phyloP scores from a whole-genome alignment of 352 stramenopile genomes.

The Plasmopara halstedii region DNA sequence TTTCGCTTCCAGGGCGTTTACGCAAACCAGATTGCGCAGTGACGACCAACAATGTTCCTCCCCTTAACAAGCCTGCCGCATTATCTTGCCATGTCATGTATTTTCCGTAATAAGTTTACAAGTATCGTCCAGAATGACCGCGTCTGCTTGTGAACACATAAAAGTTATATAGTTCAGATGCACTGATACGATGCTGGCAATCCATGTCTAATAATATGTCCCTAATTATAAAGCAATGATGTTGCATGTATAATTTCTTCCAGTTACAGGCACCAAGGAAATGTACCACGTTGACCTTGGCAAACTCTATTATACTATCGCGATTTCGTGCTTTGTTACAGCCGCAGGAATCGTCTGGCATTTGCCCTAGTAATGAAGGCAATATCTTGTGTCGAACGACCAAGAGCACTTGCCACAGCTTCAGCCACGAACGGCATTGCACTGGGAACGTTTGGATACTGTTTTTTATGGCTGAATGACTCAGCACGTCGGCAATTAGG shows the following conservation, averaged over 20 bases:
- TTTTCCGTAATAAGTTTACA: no score
- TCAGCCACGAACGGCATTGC: constrained; percentile 52
- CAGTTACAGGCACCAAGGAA: no score
- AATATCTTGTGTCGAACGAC: constrained; percentile 40
- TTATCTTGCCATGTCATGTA: not conserved
- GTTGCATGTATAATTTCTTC: no score
- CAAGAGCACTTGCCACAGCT: constrained; percentile 42
- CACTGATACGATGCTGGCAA: no score
- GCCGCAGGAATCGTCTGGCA: constrained; percentile 56
- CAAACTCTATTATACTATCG: no score
- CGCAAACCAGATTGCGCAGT: constrained; percentile 21
- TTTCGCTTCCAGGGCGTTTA: constrained; percentile 23
- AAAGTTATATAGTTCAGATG: no score
- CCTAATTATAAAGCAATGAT: not conserved
- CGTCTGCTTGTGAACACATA: not conserved
- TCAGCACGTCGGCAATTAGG: constrained; percentile 48
- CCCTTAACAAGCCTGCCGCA: not conserved
- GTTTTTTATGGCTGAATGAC: constrained; percentile 34
- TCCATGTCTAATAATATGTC: no score
- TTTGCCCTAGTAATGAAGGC: constrained; percentile 56
- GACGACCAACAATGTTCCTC: not conserved
- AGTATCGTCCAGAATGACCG: no score
- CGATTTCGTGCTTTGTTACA: no score
- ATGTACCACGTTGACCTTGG: no score
- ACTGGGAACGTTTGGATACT: constrained; percentile 76